Conservation (phyloP, 129 eudicot genomes). For the Flaveria linearis region DNA sequence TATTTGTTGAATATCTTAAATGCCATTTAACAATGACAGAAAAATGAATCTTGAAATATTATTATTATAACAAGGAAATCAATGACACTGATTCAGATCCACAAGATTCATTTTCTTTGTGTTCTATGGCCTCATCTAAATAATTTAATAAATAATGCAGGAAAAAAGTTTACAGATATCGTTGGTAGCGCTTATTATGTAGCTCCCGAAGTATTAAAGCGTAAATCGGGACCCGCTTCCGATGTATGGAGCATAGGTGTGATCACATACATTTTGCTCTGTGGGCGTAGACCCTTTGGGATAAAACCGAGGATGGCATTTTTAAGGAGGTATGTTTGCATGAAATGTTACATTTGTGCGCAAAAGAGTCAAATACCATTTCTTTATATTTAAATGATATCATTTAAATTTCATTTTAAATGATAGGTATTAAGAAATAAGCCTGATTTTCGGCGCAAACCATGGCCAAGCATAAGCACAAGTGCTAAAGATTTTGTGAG, state of each 20-base stretch:
- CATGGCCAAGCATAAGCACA: slow-evolving; percentile 83
- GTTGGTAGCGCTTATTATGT: slow-evolving; percentile 99
- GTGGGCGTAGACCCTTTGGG: slow-evolving; percentile 99
- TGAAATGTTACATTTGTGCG: background rate
- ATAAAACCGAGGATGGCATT: slow-evolving; percentile 95
- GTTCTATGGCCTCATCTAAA: background rate
- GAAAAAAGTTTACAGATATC: slow-evolving; percentile 79
- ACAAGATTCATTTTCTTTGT: slow-evolving; percentile 6
- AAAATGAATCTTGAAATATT: background rate
- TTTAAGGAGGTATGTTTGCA: slow-evolving; percentile 72
- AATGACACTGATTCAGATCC: background rate
- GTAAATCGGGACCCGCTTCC: slow-evolving; percentile 92
- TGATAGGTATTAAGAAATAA: slow-evolving; percentile 80
- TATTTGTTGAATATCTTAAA: background rate
- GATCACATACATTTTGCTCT: slow-evolving; percentile 84
- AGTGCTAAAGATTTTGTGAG: slow-evolving; percentile 89
- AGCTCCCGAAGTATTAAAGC: slow-evolving; percentile 92
- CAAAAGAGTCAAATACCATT: background rate
- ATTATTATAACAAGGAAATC: slow-evolving; percentile 8
- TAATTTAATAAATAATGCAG: slow-evolving; percentile 44
- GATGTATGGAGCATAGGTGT: slow-evolving; percentile 99
- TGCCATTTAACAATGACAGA: background rate
- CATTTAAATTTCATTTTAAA: background rate
- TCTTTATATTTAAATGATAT: background rate
- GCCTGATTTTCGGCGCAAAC: slow-evolving; percentile 93